Evolutionary conservation across 768 basidiomycete species (phyloP), one percentile per base, ranked within the genome.

Genomic region (Mycena sanguinolenta): DNA sequence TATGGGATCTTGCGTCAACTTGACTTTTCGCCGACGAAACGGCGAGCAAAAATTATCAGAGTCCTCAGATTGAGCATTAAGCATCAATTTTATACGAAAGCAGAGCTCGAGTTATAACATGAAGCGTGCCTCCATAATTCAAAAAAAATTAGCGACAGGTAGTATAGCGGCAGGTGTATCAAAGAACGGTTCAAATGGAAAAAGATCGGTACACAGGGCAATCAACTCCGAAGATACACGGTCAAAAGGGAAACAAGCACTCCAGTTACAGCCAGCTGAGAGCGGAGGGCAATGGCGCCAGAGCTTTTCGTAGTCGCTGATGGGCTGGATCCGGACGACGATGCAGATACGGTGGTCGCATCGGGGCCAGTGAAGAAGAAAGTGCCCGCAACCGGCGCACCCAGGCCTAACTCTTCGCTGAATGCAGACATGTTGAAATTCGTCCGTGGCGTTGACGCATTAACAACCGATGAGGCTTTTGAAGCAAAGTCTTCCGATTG

Each of bases 401-500:
- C 81, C 19, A 86, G 76, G 32, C 80, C 75, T 12, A 80, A 70
- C 19, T 73, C 76, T 28, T 71, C 67, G 9, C 79, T 81, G 71
- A 87, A 85, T 17, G 67, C 68, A 34, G 80, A 77, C 61, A 85
- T 72, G 68, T 83, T 83, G 78, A 86, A 87, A 58, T 80, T 80
- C 32, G 67, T 76, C 66, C 82, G 75, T 30, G 80, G 77, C 2
- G 82, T 81, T 21, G 79, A 77, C 5, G 77, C 69, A 44, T 84
- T 83, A 34, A 85, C 76, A 30, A 83, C 27, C 38, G 58, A 53
- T 30, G 71, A 69, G n/a, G 52, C 57, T 38, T 64, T 49, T 17
- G 59, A 44, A 36, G 25, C 58, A 57, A 79, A 79, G 46, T 72
- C 75, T 28, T 53, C 36, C 2, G 75, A 68, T 65, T 79, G 77